Evolutionary conservation across 192 early-diverging fungal species (phyloP), one percentile per base, ranked within the genome.

Genomic region (Podila verticillata): DNA sequence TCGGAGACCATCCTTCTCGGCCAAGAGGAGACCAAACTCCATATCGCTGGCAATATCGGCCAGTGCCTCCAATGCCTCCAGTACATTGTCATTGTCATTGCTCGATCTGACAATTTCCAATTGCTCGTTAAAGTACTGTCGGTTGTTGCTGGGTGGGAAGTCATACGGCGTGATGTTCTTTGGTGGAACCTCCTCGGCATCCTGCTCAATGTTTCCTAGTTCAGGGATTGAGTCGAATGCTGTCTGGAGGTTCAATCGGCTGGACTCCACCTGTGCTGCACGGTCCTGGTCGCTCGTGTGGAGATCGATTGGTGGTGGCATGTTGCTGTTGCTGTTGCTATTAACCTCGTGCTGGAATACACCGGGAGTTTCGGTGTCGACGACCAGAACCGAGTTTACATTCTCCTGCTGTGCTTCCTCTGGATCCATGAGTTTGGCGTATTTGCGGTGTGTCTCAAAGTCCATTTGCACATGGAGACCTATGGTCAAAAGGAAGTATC

Each of bases 401-500:
- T 72, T 49, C 13, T 57, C 58, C 10, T 66, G 19, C 36, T 58
- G 1, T 15, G 57, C 24, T 20, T 79, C 66, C 31, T 70, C 57
- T 2, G 70, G 65, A 35, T 85, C 78, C 77, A 90, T 79, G 6
- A 93, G 83, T 56, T 87, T 87, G 22, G 92, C 92, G 61, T 71
- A 74, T 24, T 87, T 86, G 39, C 81, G 65, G 24, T 88, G 89
- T 6, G 87, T 92, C 29, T 68, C 63, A 82, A 92, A 87, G 68
- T 92, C 87, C 62, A 93, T 74, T 62, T 88, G 89, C 31, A 91
- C 70, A 80, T 92, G 91, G 7, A 93, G 84, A 12, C 90, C 85
- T 86, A 69, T 22, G n/a, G 47, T 19, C 8, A 60, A 26, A 59
- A 48, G 24, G 17, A 44, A n/a, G 35, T n/a, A 17, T 0, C 48